Evolutionary conservation across 768 basidiomycete genomes (phyloP).

Genomic region (Suillus tomentosus): DNA sequence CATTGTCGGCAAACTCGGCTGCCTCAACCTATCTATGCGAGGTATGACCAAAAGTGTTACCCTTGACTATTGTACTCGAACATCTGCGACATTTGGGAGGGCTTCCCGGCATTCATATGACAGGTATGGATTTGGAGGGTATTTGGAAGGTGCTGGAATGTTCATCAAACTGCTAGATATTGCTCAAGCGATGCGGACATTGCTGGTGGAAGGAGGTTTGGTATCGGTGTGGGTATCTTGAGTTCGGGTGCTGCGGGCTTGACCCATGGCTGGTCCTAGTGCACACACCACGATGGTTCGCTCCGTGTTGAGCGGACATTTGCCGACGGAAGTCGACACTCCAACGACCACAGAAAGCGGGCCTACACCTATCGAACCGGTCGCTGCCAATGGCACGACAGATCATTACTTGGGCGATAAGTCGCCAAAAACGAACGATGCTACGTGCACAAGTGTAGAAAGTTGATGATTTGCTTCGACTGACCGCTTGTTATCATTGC

Average conservation of each 20-base stretch:
- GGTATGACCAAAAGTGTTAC: constrained; percentile 43
- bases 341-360: constrained; percentile 24
- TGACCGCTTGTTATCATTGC: background rate
- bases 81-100: constrained; percentile 83
- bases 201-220: constrained; percentile 54
- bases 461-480: constrained; percentile 9
- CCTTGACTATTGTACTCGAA: constrained; percentile 72
- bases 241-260: constrained; percentile 54
- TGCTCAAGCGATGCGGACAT: constrained; percentile 45
- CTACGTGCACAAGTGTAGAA: constrained; percentile 14
- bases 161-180: constrained; percentile 55
- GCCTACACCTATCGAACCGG: constrained; percentile 18
- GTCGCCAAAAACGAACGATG: constrained; percentile 21
- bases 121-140: constrained; percentile 50
- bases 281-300: constrained; percentile 53
- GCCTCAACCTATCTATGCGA: constrained; percentile 95
- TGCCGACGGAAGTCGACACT: constrained; percentile 36
- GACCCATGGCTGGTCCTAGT: constrained; percentile 77
- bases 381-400: constrained; percentile 14
- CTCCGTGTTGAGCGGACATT: constrained; percentile 27
- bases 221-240: constrained; percentile 72
- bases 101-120: constrained; percentile 92
- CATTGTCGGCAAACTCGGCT: constrained; percentile 91
- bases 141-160: background rate
- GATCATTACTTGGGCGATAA: constrained; percentile 21